Evolutionary conservation across 345 rosid genomes (phyloP), one percentile per base, ranked within the genome.

Genomic region (Carallia pectinifolia): DNA sequence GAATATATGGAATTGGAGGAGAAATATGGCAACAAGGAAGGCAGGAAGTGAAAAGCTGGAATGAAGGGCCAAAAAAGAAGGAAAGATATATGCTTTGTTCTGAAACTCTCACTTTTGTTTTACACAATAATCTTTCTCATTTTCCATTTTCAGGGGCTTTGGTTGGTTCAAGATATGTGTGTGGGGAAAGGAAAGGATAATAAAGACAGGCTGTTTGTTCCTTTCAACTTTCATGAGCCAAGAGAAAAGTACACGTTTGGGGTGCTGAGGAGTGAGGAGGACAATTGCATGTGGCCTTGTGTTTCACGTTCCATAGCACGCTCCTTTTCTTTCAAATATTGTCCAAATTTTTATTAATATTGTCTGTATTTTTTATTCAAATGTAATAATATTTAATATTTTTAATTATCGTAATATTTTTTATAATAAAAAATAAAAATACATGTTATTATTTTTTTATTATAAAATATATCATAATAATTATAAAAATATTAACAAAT

Each of bases 281-380:
- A 2, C 50, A 44, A 44, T 44, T 3, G 17, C 84, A 78, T 72
- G 84, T 81, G 89, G 75, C 68, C 2, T 55, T 67, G 82, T 82
- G 86, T 77, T 86, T 75, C 88, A 40, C 81, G 77, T 86, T 84
- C 73, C 79, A 63, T 77, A 53, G 76, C 82, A 81, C 23, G 23
- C 23, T 75, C 83, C 80, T 74, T 80, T 81, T 77, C 71, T 61
- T 75, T 75, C 48, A 31, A 2, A 2, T 55, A 23, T 12, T 54
- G 7, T 31, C 7, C 1, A 19, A 23, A 48, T 56, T 37, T 70
- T 69, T 39, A 60, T 71, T 30, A 53, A 18, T 50, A 68, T 74
- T 27, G 6, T 27, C 30, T n/a, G 23, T 23, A 23, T 62, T 62
- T n/a, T n/a, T 18, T 62, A 62, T 37, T 33, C 5, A 8, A 7